Evolutionary conservation across 2,329 filamentous ascomycete species (phyloP), one percentile per base, ranked within the genome.

Genomic region (Ascochyta fabae): DNA sequence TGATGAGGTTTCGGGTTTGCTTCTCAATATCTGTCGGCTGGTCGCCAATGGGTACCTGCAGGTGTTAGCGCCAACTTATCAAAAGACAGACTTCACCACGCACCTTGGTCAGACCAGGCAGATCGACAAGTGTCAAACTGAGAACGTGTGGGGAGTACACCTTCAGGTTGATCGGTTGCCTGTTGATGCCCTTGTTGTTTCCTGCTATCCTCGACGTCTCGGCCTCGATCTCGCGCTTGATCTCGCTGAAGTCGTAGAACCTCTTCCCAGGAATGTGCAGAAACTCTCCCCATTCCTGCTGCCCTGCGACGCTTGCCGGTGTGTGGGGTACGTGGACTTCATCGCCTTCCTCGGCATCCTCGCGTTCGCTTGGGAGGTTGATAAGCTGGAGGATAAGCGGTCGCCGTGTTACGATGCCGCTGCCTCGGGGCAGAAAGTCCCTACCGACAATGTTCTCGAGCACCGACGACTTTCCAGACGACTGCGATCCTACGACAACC

Each of bases 401-500:
- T 71, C 95, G 86, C 60, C 95, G 86, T 53, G 95, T 99, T 61
- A 97, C 93, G 77, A 99, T 98, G 75, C 95, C 95, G 75, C 92
- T 96, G 71, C 95, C 95, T 76, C 95, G 90, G 56, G 95, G 95
- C 49, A 99, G 83, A 78, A 99, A 99, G 79, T 99, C 95, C 78
- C 94, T 87, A 70, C 95, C 95, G 71, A 99, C 95, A 67, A 99
- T 96, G 78, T 99, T 99, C 80, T 99, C 95, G 62, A 99, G 88
- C 24, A 99, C 95, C 7, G 95, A 98, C 15, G 94, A 98, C 81
- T 99, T 99, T 73, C 95, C 95, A 53, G 95, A 96, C 10, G 95
- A 98, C 80, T 99, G 95, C 58, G 95, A 99, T 62, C 95, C 95
- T 69, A 99, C 95, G 58, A 99, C 95, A 63, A 99, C 94, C 94